Conservation (phyloP, 2,329 filamentous ascomycete species). For the Talaromyces sp. region DNA sequence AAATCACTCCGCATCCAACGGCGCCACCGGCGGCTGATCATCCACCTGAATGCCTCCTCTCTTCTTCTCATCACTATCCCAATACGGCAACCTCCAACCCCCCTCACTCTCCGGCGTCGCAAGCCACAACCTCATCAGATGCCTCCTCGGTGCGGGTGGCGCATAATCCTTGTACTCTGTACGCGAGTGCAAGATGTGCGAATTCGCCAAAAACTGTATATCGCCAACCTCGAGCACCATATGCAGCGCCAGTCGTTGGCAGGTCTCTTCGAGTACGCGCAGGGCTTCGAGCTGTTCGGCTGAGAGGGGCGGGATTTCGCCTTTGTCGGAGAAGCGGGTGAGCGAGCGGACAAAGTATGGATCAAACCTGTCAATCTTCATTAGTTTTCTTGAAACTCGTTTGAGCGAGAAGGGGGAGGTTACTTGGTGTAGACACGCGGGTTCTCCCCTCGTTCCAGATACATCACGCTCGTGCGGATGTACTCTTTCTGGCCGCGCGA, state of each 20-base stretch:
- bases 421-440: conserved; percentile 68
- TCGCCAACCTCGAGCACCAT: conserved; percentile 84
- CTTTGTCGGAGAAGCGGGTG: conserved; percentile 64
- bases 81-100: conserved; percentile 79
- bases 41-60: conserved; percentile 84
- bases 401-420: neutral
- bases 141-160: conserved; percentile 63
- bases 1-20: conserved; percentile 66
- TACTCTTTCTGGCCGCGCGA: conserved; percentile 69
- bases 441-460: conserved; percentile 63
- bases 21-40: conserved; percentile 67
- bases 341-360: conserved; percentile 81
- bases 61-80: conserved; percentile 77
- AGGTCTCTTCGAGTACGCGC: conserved; percentile 67
- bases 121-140: conserved; percentile 79
- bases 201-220: conserved; percentile 79
- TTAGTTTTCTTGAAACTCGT: neutral
- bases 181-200: conserved; percentile 72
- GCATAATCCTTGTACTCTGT: conserved; percentile 72
- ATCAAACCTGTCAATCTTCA: conserved; percentile 61
- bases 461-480: conserved; percentile 67
- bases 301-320: conserved; percentile 67
- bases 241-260: conserved; percentile 66
- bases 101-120: conserved; percentile 75
- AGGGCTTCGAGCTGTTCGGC: conserved; percentile 63